A percentile compares a stretch with the other conserved stretches of the same genome.
Evolutionary conservation across 1,139 yeast species (phyloP).

Genomic region (Candida sp.): DNA sequence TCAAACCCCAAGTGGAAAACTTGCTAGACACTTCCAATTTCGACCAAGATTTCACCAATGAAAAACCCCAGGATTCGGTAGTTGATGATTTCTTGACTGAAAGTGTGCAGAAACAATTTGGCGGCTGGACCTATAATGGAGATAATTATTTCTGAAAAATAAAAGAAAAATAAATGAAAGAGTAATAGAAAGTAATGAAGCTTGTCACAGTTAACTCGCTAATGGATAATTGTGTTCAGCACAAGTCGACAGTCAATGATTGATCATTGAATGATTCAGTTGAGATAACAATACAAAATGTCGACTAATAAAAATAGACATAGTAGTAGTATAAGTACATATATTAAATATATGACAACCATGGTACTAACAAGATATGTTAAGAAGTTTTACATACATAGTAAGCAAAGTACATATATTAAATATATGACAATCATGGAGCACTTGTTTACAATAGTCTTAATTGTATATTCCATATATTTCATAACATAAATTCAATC

Average conservation of each 20-base stretch:
- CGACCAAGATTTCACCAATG: slow-evolving; percentile 89
- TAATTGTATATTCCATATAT: too few species aligned
- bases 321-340: not conserved
- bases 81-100: slow-evolving; percentile 89
- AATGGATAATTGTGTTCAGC: not conserved
- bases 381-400: too few species aligned
- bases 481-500: too few species aligned
- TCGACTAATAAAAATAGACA: not conserved
- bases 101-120: slow-evolving; percentile 93
- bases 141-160: slow-evolving; percentile 23
- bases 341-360: not conserved
- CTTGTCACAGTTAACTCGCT: too few species aligned
- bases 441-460: not conserved
- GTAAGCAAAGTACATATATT: not conserved
- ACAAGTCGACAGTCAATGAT: not conserved
- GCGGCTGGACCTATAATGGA: slow-evolving; percentile 97
- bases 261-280: not conserved
- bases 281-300: not conserved
- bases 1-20: slow-evolving; percentile 86
- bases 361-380: not conserved
- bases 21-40: slow-evolving; percentile 90
- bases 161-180: not conserved
- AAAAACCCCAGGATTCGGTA: slow-evolving; percentile 92
- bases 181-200: too few species aligned
- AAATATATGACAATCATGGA: not conserved